These are phyloP conservation scores for Fusarium brachygibbosum DNA, from an alignment of 2,329 filamentous ascomycete species.

Conservation along the genomic window DNA sequence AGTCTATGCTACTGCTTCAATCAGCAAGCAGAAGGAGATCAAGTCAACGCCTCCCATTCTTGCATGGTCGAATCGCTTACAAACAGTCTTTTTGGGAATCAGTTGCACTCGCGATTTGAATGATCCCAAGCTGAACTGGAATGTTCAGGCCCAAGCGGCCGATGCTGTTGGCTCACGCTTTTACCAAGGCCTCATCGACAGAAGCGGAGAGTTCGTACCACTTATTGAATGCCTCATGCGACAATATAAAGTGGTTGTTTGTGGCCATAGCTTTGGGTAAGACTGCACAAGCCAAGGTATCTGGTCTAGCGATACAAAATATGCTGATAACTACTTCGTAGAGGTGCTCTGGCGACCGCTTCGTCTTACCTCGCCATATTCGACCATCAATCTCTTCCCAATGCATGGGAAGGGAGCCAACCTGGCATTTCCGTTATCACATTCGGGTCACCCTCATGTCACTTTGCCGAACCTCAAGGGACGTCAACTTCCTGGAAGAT, in stretches of 20 bases:
- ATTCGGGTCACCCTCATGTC: constrained; percentile 5
- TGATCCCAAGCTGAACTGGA: not conserved
- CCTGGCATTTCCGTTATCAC: constrained; percentile 11
- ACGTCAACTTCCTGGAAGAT: not conserved
- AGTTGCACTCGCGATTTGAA: constrained; percentile 1
- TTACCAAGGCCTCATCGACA: not conserved
- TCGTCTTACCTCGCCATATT: constrained; percentile 3
- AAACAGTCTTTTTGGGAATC: not conserved
- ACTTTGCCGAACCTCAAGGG: not conserved
- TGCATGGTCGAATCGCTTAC: constrained; percentile 1
- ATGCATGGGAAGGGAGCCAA: not conserved
- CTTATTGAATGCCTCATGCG: not conserved
- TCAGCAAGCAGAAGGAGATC: constrained; percentile 5
- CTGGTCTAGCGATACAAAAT: accelerated
- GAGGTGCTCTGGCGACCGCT: not conserved
- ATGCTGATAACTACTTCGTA: accelerated
- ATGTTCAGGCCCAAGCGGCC: not conserved
- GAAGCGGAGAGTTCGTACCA: not conserved
- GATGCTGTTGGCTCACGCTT: constrained; percentile 1
- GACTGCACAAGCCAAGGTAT: not conserved
- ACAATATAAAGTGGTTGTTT: constrained; percentile 2
- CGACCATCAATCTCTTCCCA: not conserved
- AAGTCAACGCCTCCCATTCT: constrained; percentile 4
- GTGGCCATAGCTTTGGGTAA: constrained; percentile 12
- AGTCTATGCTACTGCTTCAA: not conserved